phyloP scores from a whole-genome alignment of 805 yeast species.

The Wickerhamiella dianesei region DNA sequence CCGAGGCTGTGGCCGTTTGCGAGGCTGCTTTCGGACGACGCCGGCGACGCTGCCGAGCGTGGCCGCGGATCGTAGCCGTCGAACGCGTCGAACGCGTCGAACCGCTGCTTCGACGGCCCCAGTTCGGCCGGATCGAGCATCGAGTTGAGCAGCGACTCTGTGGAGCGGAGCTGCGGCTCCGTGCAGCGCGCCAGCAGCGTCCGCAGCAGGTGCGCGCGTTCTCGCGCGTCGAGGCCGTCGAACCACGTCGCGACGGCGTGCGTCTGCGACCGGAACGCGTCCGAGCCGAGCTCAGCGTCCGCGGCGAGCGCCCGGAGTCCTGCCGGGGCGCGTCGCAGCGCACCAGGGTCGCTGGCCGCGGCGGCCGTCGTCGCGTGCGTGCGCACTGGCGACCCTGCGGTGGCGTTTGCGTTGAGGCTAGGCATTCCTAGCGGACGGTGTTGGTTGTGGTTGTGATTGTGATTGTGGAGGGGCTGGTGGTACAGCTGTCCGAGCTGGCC shows the following conservation, averaged over 20 bases:
- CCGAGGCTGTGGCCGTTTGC: neutral
- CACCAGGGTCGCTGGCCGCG: neutral
- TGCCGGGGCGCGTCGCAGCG: neutral
- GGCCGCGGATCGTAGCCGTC: neutral
- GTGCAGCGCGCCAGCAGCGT: conserved; percentile 25
- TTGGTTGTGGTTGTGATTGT: neutral
- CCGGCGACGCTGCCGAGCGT: neutral
- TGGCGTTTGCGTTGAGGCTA: neutral
- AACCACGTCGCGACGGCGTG: conserved; percentile 30
- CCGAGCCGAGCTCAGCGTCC: neutral
- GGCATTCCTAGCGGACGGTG: neutral
- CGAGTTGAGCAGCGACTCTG: conserved; percentile 3
- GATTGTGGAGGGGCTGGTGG: neutral
- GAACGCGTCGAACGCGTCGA: neutral
- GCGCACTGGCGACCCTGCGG: neutral
- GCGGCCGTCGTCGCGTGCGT: neutral
- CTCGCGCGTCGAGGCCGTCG: conserved; percentile 25
- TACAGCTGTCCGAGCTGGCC: neutral
- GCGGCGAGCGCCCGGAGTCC: neutral
- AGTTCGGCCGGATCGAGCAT: neutral
- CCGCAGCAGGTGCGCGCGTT: conserved; percentile 28
- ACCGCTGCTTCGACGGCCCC: neutral
- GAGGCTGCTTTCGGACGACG: neutral
- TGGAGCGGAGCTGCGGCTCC: conserved; percentile 11
- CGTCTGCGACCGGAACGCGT: conserved; percentile 19